A percentile compares a stretch with the other conserved stretches of the same genome.
These are phyloP conservation scores for Penicillium pulvis DNA, from an alignment of 495 filamentous ascomycete genomes.

Conservation along the genomic window DNA sequence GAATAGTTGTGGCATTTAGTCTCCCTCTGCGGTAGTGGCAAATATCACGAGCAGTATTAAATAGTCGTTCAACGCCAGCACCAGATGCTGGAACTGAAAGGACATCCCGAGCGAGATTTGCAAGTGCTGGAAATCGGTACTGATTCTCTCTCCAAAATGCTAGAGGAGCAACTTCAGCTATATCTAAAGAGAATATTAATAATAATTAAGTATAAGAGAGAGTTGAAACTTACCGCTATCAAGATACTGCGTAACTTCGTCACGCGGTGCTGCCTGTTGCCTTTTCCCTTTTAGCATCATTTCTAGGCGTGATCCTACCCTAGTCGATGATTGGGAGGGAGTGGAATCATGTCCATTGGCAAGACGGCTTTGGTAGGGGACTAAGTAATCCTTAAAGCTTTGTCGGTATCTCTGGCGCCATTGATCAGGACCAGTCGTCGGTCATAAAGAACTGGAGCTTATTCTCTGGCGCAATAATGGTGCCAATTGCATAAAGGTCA, in stretches of 20 bases:
- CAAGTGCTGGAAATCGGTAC: background rate
- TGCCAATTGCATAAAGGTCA: conserved; percentile 12
- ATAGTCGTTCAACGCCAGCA: background rate
- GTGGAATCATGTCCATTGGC: background rate
- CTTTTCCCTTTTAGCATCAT: conserved; percentile 1
- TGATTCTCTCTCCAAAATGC: conserved; percentile 5
- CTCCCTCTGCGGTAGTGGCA: background rate
- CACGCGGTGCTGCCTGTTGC: background rate
- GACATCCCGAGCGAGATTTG: conserved; percentile 5
- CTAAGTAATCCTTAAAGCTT: background rate
- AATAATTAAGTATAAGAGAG: conserved; percentile 4
- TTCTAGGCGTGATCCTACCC: conserved; percentile 3
- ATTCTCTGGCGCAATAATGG: conserved; percentile 6
- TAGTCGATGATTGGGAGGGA: conserved; percentile 1
- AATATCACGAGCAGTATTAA: conserved; percentile 3
- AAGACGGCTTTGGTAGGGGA: background rate
- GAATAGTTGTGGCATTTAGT: background rate
- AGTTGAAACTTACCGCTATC: conserved; percentile 1
- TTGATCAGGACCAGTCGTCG: conserved; percentile 7
- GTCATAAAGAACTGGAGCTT: conserved; percentile 12
- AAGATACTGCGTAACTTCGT: conserved; percentile 1
- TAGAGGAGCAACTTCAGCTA: background rate
- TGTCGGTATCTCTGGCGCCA: background rate
- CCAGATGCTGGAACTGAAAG: conserved; percentile 3
- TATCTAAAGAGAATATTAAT: conserved; percentile 7